Conservation (phyloP, 2,329 filamentous ascomycete species). For the Microsporum ferrugineum region DNA sequence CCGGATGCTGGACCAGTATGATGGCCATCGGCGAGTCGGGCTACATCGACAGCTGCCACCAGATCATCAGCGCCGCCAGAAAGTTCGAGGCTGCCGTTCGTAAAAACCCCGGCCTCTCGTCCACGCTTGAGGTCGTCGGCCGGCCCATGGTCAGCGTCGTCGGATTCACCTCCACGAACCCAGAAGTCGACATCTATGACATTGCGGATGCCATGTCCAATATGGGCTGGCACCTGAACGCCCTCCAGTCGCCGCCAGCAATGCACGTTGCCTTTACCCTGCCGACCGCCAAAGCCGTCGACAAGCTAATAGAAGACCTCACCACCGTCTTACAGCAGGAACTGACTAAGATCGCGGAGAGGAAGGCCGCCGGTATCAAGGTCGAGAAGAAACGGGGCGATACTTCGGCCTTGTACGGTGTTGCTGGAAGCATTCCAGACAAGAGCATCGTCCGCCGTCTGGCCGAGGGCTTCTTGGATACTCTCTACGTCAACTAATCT, state of each 20-base stretch:
- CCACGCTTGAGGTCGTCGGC: slow-evolving; percentile 70
- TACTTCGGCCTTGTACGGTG: slow-evolving; percentile 81
- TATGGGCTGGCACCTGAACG: slow-evolving; percentile 91
- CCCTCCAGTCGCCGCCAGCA: slow-evolving; percentile 78
- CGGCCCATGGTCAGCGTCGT: slow-evolving; percentile 82
- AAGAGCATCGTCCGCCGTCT: slow-evolving; percentile 89
- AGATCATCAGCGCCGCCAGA: slow-evolving; percentile 79
- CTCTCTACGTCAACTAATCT: slow-evolving; percentile 49
- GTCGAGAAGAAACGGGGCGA: slow-evolving; percentile 48
- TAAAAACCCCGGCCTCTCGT: slow-evolving; percentile 54
- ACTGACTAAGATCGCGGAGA: slow-evolving; percentile 66
- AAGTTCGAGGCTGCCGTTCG: slow-evolving; percentile 66
- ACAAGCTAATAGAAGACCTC: slow-evolving; percentile 63
- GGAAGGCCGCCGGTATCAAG: slow-evolving; percentile 49
- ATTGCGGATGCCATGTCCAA: slow-evolving; percentile 76
- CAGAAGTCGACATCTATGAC: slow-evolving; percentile 78
- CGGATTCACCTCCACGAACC: slow-evolving; percentile 63
- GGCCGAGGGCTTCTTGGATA: slow-evolving; percentile 82
- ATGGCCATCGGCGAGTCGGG: slow-evolving; percentile 80
- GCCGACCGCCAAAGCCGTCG: slow-evolving; percentile 69
- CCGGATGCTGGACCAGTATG: slow-evolving; percentile 86
- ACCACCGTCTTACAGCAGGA: slow-evolving; percentile 51
- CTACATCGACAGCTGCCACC: slow-evolving; percentile 74
- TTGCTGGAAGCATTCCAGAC: slow-evolving; percentile 87
- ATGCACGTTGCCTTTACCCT: slow-evolving; percentile 91